Conservation (phyloP, 495 filamentous ascomycete species). For the Parachaetomium inaequale region DNA sequence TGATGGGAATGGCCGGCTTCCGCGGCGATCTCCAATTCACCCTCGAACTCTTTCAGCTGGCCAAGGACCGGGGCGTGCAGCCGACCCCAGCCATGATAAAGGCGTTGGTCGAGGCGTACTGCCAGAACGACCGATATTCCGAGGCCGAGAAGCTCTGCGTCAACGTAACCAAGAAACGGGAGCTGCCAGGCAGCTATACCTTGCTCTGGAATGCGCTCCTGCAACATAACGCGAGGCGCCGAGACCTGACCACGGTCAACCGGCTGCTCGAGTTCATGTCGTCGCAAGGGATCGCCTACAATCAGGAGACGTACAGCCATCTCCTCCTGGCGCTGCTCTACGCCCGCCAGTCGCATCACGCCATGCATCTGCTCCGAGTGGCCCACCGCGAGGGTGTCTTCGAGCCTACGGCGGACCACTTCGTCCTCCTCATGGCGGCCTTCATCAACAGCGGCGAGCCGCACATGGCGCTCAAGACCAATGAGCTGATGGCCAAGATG, state of each 20-base stretch:
- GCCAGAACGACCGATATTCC: conserved; percentile 55
- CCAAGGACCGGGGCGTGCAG: conserved; percentile 42
- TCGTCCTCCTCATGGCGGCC: conserved; percentile 31
- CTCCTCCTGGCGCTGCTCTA: conserved; percentile 67
- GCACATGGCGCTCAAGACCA: conserved; percentile 29
- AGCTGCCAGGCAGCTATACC: conserved; percentile 44
- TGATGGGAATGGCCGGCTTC: conserved; percentile 68
- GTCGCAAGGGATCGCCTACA: conserved; percentile 51
- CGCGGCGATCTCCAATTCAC: conserved; percentile 71
- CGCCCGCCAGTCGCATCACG: conserved; percentile 58
- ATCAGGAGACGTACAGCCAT: conserved; percentile 68
- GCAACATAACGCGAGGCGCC: conserved; percentile 59
- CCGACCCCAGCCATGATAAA: conserved; percentile 53
- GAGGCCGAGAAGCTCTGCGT: conserved; percentile 59
- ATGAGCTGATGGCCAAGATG: conserved; percentile 34
- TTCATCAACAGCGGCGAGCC: conserved; percentile 39
- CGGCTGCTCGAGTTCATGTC: conserved; percentile 63
- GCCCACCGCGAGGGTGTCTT: conserved; percentile 58
- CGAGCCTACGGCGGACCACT: conserved; percentile 60
- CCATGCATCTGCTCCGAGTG: conserved; percentile 58
- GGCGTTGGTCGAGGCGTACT: conserved; percentile 64
- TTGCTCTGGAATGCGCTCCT: conserved; percentile 78
- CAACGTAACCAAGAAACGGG: conserved; percentile 37
- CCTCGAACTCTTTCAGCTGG: conserved; percentile 57
- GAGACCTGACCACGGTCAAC: conserved; percentile 59